Percentiles rank a stretch among this genome's conserved stretches.
These are phyloP conservation scores for Lomentospora prolificans DNA, from an alignment of 2,329 filamentous ascomycete species.

Conservation along the genomic window DNA sequence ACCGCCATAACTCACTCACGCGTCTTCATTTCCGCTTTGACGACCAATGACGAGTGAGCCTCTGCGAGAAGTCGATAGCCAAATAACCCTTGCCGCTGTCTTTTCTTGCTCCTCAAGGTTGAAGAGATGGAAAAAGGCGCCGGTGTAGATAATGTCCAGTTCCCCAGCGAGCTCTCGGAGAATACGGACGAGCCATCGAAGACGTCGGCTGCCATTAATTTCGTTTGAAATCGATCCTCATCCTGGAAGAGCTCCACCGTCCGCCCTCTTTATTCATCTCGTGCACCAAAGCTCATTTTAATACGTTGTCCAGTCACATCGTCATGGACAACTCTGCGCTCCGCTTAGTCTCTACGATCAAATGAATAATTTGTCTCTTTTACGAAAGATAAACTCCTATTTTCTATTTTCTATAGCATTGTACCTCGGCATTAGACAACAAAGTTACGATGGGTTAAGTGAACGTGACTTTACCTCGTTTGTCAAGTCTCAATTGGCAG, in stretches of 20 bases:
- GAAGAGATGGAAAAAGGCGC: slow-evolving; percentile 1
- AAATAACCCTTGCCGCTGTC: background rate
- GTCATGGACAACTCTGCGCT: too few species aligned
- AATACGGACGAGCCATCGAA: background rate
- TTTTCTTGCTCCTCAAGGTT: background rate
- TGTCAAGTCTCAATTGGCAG: too few species aligned
- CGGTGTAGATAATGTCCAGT: slow-evolving; percentile 3
- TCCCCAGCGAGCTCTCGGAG: background rate
- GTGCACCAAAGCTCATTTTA: too few species aligned
- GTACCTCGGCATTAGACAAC: too few species aligned
- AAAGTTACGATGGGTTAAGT: too few species aligned
- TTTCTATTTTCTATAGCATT: too few species aligned
- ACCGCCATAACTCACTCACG: background rate
- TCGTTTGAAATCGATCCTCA: background rate
- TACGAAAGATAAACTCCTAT: too few species aligned
- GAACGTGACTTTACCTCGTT: too few species aligned
- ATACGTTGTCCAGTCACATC: too few species aligned
- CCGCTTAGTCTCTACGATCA: too few species aligned
- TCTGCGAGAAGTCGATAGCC: background rate
- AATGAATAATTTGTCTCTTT: too few species aligned
- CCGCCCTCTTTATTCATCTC: too few species aligned
- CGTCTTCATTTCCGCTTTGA: background rate
- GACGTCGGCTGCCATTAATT: background rate
- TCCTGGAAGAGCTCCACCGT: background rate
- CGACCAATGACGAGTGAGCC: background rate